Evolutionary conservation across 1,284 basidiomycete species (phyloP).

Genomic region (Ustilago xerochloae): DNA sequence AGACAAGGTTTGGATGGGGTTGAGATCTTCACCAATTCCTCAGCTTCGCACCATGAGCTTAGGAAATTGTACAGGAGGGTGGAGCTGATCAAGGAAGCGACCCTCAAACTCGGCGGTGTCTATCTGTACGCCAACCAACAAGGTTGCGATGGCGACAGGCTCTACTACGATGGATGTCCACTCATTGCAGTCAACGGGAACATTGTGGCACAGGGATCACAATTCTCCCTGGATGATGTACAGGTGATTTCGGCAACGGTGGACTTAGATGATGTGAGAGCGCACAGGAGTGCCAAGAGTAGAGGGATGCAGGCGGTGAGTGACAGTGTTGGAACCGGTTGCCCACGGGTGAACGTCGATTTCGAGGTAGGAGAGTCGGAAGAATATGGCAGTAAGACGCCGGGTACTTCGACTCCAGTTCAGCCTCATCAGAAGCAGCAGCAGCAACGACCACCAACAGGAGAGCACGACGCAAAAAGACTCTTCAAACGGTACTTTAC

Average conservation of each 20-base stretch:
- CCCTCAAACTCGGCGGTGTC: conserved; percentile 93
- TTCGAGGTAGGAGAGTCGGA: conserved; percentile 70
- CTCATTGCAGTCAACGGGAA: conserved; percentile 94
- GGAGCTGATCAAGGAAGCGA: conserved; percentile 96
- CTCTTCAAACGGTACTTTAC: conserved; percentile 38
- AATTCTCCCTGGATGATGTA: conserved; percentile 94
- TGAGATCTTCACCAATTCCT: conserved; percentile 98
- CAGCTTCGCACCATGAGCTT: conserved; percentile 95
- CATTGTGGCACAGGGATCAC: conserved; percentile 91
- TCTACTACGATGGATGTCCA: conserved; percentile 97
- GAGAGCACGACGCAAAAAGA: conserved; percentile 9
- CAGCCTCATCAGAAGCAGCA: neutral
- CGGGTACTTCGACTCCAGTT: conserved; percentile 28
- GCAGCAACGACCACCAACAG: neutral
- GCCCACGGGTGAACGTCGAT: conserved; percentile 73
- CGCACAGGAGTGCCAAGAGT: conserved; percentile 80
- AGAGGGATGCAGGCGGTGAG: conserved; percentile 87
- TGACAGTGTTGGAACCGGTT: conserved; percentile 69
- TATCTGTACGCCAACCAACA: conserved; percentile 99
- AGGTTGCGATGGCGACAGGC: conserved; percentile 95
- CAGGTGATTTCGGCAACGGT: conserved; percentile 95
- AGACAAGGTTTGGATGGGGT: conserved; percentile 96
- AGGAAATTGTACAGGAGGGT: conserved; percentile 90
- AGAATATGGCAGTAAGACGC: conserved; percentile 51
- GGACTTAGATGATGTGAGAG: conserved; percentile 92